phyloP scores from a whole-genome alignment of 2,329 filamentous ascomycete genomes.

The Didymellaceae sp. region DNA sequence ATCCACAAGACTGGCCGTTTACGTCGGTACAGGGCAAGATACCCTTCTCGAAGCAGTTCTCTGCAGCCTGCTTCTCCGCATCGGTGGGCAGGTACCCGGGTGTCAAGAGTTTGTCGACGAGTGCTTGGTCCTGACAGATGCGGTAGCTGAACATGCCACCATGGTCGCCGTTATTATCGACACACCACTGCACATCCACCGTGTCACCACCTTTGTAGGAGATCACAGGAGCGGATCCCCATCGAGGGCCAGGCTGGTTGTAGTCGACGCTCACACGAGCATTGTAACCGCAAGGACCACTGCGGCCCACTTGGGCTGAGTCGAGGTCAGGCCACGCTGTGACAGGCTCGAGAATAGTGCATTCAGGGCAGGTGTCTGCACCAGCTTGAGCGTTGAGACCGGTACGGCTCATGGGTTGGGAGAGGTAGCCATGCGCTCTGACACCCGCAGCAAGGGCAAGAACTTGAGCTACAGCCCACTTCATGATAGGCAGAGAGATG shows the following conservation, averaged over 20 bases:
- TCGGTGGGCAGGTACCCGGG: constrained; percentile 42
- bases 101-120: constrained; percentile 42
- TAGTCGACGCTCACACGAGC: constrained; percentile 45
- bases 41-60: constrained; percentile 40
- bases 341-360: constrained; percentile 44
- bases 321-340: constrained; percentile 43
- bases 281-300: constrained; percentile 45
- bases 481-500: constrained; percentile 24
- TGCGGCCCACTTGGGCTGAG: constrained; percentile 37
- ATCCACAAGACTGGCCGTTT: constrained; percentile 38
- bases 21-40: constrained; percentile 43
- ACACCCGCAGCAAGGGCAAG: constrained; percentile 30
- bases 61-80: constrained; percentile 43
- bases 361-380: constrained; percentile 44
- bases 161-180: constrained; percentile 45
- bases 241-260: constrained; percentile 41
- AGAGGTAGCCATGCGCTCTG: constrained; percentile 42
- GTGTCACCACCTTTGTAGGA: constrained; percentile 40
- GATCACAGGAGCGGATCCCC: constrained; percentile 39
- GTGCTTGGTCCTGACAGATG: constrained; percentile 41
- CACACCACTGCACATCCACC: constrained; percentile 44
- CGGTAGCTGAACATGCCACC: constrained; percentile 46
- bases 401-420: constrained; percentile 43
- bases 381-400: constrained; percentile 43
- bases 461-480: constrained; percentile 19